Evolutionary conservation across 345 rosid genomes (phyloP).

Genomic region (Camelina neglecta): DNA sequence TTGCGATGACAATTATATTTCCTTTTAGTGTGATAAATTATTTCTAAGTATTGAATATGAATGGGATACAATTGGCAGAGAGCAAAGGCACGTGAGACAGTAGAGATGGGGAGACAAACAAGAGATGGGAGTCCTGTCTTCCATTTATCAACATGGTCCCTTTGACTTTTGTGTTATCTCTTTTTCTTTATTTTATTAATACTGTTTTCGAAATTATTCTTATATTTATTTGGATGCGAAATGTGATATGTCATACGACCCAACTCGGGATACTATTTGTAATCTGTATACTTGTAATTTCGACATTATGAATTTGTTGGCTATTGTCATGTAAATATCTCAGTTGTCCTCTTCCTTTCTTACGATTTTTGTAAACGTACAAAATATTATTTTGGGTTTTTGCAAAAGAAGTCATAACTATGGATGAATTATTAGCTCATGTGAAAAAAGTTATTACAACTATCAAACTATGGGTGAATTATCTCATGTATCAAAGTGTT

Average conservation of each 20-base stretch:
- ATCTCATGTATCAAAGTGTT: not conserved
- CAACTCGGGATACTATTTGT: constrained; percentile 39
- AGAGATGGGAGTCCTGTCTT: constrained; percentile 56
- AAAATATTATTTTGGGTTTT: not conserved
- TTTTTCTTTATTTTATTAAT: not conserved
- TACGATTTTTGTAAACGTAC: not conserved
- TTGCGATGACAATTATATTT: constrained; percentile 1
- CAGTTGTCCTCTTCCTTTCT: constrained; percentile 4
- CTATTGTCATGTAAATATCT: not conserved
- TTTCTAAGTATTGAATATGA: constrained; percentile 10
- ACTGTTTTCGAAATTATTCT: constrained; percentile 6
- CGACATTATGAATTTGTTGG: constrained; percentile 18
- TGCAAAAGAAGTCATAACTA: not conserved
- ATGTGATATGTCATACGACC: constrained; percentile 23
- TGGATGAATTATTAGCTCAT: not conserved
- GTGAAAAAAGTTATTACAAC: too few species aligned
- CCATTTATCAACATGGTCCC: constrained; percentile 50
- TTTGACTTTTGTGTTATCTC: constrained; percentile 36
- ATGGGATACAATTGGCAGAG: constrained; percentile 48
- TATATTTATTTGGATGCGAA: constrained; percentile 26
- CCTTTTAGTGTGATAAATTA: not conserved
- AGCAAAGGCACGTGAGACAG: constrained; percentile 61
- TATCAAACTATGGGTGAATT: too few species aligned
- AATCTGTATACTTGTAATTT: constrained; percentile 27
- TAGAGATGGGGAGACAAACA: constrained; percentile 56